These are phyloP conservation scores for Starmerella ratchasimensis DNA, from an alignment of 805 yeast species.

Conservation along the genomic window DNA sequence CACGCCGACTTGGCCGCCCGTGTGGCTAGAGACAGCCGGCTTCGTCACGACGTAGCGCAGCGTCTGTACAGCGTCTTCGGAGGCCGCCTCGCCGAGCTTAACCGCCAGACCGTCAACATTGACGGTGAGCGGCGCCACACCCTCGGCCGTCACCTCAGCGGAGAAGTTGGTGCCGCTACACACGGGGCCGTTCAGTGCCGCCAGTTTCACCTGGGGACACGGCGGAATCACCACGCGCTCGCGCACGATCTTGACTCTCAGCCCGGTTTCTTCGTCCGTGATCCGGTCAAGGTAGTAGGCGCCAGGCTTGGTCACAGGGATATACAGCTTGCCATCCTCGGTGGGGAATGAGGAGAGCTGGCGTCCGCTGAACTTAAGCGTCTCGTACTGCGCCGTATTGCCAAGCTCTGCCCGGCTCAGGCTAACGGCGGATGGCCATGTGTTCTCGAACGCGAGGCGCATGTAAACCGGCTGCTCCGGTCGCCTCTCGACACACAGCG, in stretches of 20 bases:
- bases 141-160: conserved; percentile 42
- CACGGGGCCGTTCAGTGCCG: conserved; percentile 23
- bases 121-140: conserved; percentile 66
- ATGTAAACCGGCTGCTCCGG: conserved; percentile 28
- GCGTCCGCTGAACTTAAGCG: conserved; percentile 40
- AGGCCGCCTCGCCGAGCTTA: conserved; percentile 7
- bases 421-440: conserved; percentile 51
- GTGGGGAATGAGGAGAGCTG: conserved; percentile 35
- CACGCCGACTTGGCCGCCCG: neutral
- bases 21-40: neutral
- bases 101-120: conserved; percentile 19
- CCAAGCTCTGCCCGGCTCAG: conserved; percentile 29
- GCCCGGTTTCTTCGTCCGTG: conserved; percentile 44
- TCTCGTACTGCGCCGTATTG: neutral
- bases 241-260: conserved; percentile 33
- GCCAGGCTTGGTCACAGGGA: conserved; percentile 62
- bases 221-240: conserved; percentile 46
- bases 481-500: conserved; percentile 37
- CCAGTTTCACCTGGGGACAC: conserved; percentile 63
- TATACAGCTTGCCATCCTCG: conserved; percentile 29
- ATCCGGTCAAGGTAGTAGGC: conserved; percentile 59
- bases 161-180: conserved; percentile 52
- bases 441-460: conserved; percentile 71
- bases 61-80: conserved; percentile 4
- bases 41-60: neutral